Evolutionary conservation across 345 rosid genomes (phyloP), one percentile per base, ranked within the genome.

Genomic region (Abelmoschus esculentus): DNA sequence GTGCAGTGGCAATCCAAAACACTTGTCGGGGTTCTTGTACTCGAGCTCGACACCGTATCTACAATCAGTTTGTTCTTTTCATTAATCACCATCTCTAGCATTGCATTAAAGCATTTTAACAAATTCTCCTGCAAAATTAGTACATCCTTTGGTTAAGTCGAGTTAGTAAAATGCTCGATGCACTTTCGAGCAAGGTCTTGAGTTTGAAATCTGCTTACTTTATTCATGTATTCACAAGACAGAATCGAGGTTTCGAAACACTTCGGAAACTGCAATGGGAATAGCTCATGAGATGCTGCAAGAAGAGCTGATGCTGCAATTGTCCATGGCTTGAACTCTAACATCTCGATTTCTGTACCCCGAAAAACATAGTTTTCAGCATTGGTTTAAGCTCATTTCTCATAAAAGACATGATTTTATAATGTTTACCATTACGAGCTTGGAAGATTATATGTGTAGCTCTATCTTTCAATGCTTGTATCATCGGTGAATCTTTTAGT

Each of bases 231-330:
- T 42, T 74, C 76, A 63, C 76, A 80, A 6, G 78, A 72, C 10
- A 64, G 71, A 49, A 85, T 73, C 12, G 89, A 81, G 6, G 67
- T 34, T 52, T 71, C 70, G 68, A 80, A 82, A 11, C 78, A 70
- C n/a, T n/a, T n/a, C 26, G 78, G 79, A 53, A 71, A 82, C 18
- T 85, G 89, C 62, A 81, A 2, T 5, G 95, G 91, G 70, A 83
- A 76, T 47, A 82, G 77, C 75, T 83, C 91, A 56, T 82, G 76
- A 47, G 83, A 77, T 8, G 95, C 84, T 11, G 71, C 32, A 26
- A 89, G 88, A 58, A 85, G 78, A 6, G 89, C 80, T 8, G 95
- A 82, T 69, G 91, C 95, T 29, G 91, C 86, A 47, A 86, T 67
- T 29, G 75, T 62, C 3, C 91, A 89, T 34, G 95, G 89, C 80